These are phyloP conservation scores for Cystobasidium pallidum DNA, from an alignment of 1,284 basidiomycete genomes.

Conservation along the genomic window DNA sequence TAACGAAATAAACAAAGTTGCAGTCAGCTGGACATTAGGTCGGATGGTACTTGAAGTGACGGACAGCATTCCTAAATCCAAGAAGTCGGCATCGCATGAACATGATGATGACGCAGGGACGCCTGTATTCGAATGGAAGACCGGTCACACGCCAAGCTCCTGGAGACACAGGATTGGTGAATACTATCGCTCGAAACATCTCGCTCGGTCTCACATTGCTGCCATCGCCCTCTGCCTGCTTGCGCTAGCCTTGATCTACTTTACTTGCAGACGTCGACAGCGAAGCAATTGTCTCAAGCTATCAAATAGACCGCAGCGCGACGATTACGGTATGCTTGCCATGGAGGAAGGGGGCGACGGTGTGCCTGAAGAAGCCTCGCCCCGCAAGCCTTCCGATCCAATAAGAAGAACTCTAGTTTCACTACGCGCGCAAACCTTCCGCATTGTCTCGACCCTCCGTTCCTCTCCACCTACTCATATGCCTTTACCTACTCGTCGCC, in stretches of 20 bases:
- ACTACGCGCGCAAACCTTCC: conserved; percentile 28
- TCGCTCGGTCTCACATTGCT: background rate
- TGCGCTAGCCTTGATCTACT: background rate
- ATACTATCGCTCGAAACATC: background rate
- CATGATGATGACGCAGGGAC: conserved; percentile 34
- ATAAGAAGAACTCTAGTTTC: conserved; percentile 16
- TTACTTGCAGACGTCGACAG: conserved; percentile 8
- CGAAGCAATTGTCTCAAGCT: background rate
- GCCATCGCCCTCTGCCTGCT: conserved; percentile 5
- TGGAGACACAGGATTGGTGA: conserved; percentile 18
- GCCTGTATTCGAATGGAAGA: conserved; percentile 39
- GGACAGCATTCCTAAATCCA: conserved; percentile 31
- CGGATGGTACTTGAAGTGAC: conserved; percentile 94
- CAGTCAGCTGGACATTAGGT: conserved; percentile 95
- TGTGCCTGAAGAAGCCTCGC: conserved; percentile 4
- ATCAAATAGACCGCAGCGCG: conserved; percentile 14
- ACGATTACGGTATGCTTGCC: conserved; percentile 40
- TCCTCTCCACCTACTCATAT: background rate
- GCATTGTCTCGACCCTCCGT: background rate
- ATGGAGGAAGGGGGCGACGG: conserved; percentile 35
- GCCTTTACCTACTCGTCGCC: conserved; percentile 8
- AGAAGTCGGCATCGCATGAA: background rate
- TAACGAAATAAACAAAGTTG: conserved; percentile 86
- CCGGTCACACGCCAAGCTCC: conserved; percentile 2
- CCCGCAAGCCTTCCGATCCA: conserved; percentile 24